Evolutionary conservation across 2,329 filamentous ascomycete genomes (phyloP).

Genomic region (Fusarium sp.): DNA sequence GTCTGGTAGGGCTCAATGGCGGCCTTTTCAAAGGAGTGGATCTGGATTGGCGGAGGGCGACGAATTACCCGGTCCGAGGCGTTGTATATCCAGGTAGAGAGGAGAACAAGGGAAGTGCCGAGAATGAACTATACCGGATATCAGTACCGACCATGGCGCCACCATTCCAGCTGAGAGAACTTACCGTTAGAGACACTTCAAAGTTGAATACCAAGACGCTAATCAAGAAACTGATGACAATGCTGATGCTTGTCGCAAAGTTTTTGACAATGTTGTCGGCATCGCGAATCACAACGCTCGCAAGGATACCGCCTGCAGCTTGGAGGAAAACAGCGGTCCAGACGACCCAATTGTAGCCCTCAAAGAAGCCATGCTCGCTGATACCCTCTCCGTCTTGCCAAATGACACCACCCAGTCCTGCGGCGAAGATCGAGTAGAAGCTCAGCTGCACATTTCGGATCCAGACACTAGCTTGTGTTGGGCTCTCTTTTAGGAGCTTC

Average conservation of each 20-base stretch:
- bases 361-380: conserved; percentile 88
- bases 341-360: conserved; percentile 92
- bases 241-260: conserved; percentile 92
- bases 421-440: conserved; percentile 92
- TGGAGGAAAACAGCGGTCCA: conserved; percentile 89
- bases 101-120: conserved; percentile 82
- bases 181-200: conserved; percentile 76
- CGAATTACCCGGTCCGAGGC: conserved; percentile 67
- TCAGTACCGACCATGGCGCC: conserved; percentile 4
- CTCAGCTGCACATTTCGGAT: conserved; percentile 94
- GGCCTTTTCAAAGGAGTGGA: conserved; percentile 83
- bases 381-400: conserved; percentile 90
- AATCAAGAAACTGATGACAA: conserved; percentile 86
- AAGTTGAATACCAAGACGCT: conserved; percentile 91
- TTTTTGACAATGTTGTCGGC: conserved; percentile 86
- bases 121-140: conserved; percentile 74
- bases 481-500: conserved; percentile 91
- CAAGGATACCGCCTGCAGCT: conserved; percentile 85
- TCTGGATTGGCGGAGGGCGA: conserved; percentile 74
- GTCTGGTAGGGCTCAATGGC: conserved; percentile 65
- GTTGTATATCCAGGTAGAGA: conserved; percentile 88
- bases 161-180: conserved; percentile 48
- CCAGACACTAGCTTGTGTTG: conserved; percentile 83
- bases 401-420: conserved; percentile 86
- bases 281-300: conserved; percentile 56